Base-by-base conservation (phyloP, 1,284 basidiomycete genomes). In the Acaromyces ingoldii region DNA sequence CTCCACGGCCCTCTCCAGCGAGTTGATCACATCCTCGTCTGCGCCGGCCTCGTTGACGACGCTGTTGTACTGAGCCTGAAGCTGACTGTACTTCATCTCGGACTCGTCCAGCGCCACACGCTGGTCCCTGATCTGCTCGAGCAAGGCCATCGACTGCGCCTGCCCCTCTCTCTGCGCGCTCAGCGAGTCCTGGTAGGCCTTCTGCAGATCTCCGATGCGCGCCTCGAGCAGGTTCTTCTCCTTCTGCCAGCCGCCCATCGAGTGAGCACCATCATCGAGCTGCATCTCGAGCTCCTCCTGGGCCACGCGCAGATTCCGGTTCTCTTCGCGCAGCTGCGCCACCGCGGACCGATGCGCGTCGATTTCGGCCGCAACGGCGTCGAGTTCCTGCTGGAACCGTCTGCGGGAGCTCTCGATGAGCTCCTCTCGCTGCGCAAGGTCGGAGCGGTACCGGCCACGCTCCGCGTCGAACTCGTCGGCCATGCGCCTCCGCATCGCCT, bases 201-300 rank as follows among this genome's bases (percentile, higher is more conserved):
- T 84, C 15, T 82, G 85, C 47, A 62, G 51, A 26, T 65, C 63
- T 17, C 29, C 25, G 6, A 63, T 48, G 79, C 89, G 89, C 38
- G 83, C 85, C 57, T 91, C 87, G 72, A 90, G 78, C 9, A 87
- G 84, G 57, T 89, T 88, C 72, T 84, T 88, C 76, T 90, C 88
- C 62, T 87, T 86, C 78, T 86, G 87, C 87, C 88, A 90, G 3
- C 85, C 83, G 9, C 84, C 82, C 40, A 84, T 17, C 7, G 36
- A 37, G 17, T 17, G 7, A 17, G 36, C 36, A 37, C 36, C 36
- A 37, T 37, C 17, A 6, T 37, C 36, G 7, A 37, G 17, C 36
- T 37, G 22, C 22, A 29, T 19, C 3, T 13, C 22, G 22, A 47
- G 25, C 33, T 87, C 84, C 55, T 89, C 87, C 49, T 85, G 82